Evolutionary conservation across 176 grass and related monocot species (phyloP).

Genomic region (Chrysopogon serrulatus): DNA sequence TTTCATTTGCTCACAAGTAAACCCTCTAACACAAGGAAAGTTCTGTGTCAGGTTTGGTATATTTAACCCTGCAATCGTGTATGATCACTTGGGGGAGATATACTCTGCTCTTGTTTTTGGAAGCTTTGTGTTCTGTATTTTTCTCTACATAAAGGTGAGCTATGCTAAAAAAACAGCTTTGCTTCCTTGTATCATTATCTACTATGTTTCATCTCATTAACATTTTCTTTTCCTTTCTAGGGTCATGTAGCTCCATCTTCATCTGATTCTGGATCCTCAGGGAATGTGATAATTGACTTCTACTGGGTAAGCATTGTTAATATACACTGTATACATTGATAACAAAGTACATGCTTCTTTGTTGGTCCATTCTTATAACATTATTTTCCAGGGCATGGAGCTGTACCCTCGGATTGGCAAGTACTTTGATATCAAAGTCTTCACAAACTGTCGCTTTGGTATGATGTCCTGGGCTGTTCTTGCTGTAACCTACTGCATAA

Average conservation of each 20-base stretch:
- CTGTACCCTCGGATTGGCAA: constrained; percentile 95
- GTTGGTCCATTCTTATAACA: neutral
- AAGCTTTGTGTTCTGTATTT: constrained; percentile 94
- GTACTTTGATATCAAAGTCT: constrained; percentile 95
- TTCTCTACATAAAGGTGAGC: constrained; percentile 81
- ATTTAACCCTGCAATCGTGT: constrained; percentile 87
- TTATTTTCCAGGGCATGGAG: constrained; percentile 78
- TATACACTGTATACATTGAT: neutral
- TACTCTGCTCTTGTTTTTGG: constrained; percentile 87
- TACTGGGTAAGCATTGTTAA: constrained; percentile 70
- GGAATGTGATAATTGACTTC: constrained; percentile 91
- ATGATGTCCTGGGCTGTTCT: constrained; percentile 99
- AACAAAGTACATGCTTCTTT: neutral
- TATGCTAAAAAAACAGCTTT: neutral
- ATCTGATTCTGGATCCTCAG: constrained; percentile 92
- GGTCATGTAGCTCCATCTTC: constrained; percentile 95
- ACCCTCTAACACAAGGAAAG: constrained; percentile 6
- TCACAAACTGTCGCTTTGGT: constrained; percentile 97
- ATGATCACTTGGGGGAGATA: constrained; percentile 96
- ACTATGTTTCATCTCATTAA: neutral
- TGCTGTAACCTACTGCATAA: constrained; percentile 98
- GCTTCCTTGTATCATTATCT: neutral
- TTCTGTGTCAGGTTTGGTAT: constrained; percentile 60
- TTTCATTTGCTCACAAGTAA: neutral
- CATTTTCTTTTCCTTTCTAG: constrained; percentile 26